Evolutionary conservation across 106 monocot genomes (phyloP).

Genomic region (Amphibolis antarctica): DNA sequence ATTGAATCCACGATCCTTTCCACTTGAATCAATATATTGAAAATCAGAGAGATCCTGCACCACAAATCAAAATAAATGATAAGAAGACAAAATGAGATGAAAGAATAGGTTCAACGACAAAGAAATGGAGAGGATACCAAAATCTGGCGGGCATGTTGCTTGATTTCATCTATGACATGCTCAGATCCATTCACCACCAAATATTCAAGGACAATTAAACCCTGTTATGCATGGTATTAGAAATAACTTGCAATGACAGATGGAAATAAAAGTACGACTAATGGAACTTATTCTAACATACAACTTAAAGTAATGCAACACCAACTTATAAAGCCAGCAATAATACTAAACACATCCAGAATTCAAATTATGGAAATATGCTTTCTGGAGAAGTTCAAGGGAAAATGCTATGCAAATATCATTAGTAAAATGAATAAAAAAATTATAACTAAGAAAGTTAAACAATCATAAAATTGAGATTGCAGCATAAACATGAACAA

Average conservation of each 20-base stretch:
- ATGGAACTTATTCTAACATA: neutral
- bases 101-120: neutral
- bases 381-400: too few relatives aligned
- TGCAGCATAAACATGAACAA: neutral
- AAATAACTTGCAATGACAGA: neutral
- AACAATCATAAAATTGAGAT: neutral
- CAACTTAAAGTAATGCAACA: neutral
- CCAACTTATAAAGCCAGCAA: neutral
- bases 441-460: neutral
- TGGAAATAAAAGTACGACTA: neutral
- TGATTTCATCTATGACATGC: slow-evolving; percentile 86
- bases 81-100: neutral
- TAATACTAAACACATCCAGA: too few relatives aligned
- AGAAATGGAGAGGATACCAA: slow-evolving; percentile 30
- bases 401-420: too few relatives aligned
- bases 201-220: slow-evolving; percentile 79
- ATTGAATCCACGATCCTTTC: slow-evolving; percentile 79
- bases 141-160: slow-evolving; percentile 81
- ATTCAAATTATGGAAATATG: too few relatives aligned
- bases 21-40: slow-evolving; percentile 89
- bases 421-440: neutral
- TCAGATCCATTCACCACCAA: slow-evolving; percentile 86
- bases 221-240: slow-evolving; percentile 20
- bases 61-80: neutral
- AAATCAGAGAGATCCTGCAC: slow-evolving; percentile 67